phyloP scores from a whole-genome alignment of 169 alveolate genomes.

The Babesia gibsoni region DNA sequence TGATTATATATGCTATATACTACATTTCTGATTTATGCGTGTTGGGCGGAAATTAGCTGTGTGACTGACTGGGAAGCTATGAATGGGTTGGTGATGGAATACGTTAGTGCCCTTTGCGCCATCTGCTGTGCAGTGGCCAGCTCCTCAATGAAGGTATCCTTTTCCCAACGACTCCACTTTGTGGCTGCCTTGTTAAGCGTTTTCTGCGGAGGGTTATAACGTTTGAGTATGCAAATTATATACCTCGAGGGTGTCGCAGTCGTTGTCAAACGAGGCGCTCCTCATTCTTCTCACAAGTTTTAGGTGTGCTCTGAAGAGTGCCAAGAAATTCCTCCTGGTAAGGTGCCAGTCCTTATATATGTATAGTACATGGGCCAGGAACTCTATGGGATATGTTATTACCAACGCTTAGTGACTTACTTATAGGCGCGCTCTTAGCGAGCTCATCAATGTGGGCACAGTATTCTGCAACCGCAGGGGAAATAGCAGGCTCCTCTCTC shows the following conservation, averaged over 20 bases:
- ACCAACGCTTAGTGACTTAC: slow-evolving; percentile 9
- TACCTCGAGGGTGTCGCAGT: slow-evolving; percentile 58
- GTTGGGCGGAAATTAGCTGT: too few species aligned
- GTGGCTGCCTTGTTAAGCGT: slow-evolving; percentile 43
- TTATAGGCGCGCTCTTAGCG: neutral
- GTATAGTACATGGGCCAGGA: slow-evolving; percentile 28
- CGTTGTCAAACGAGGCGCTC: slow-evolving; percentile 44
- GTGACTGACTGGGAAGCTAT: slow-evolving; percentile 14
- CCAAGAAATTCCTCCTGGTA: slow-evolving; percentile 29
- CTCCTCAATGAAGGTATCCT: slow-evolving; percentile 48
- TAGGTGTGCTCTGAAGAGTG: slow-evolving; percentile 36
- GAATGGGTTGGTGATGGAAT: slow-evolving; percentile 7
- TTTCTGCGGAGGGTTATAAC: neutral
- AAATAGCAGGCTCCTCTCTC: slow-evolving; percentile 10
- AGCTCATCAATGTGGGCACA: slow-evolving; percentile 24
- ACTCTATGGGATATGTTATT: neutral
- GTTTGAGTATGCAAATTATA: neutral
- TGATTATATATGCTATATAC: too few species aligned
- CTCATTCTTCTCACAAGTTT: slow-evolving; percentile 36
- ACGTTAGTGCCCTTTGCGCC: slow-evolving; percentile 36
- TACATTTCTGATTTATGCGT: too few species aligned
- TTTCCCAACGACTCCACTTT: slow-evolving; percentile 42
- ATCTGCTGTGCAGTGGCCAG: slow-evolving; percentile 37
- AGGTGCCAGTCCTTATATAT: slow-evolving; percentile 63
- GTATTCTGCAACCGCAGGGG: slow-evolving; percentile 34